Conservation (phyloP, 805 yeast species). For the Lipomyces spencermartinsiae region DNA sequence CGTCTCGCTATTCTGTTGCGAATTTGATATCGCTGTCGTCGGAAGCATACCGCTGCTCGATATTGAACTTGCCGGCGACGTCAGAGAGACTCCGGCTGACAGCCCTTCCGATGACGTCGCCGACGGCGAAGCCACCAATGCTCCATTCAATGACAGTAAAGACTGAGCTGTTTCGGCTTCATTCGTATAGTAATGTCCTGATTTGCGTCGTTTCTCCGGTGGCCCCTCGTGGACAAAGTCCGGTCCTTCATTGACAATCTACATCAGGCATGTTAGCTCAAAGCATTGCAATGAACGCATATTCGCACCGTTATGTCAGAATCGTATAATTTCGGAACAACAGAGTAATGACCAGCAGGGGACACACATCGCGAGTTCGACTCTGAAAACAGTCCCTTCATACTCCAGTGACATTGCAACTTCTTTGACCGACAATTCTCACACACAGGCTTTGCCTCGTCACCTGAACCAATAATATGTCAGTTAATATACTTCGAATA, state of each 20-base stretch:
- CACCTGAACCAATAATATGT: conserved; percentile 17
- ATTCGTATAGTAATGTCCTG: too few species aligned
- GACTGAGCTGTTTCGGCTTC: too few species aligned
- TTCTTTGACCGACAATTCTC: conserved; percentile 17
- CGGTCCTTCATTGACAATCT: conserved; percentile 27
- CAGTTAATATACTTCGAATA: not conserved
- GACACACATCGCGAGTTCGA: conserved; percentile 15
- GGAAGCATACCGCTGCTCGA: too few species aligned
- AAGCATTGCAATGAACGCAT: not conserved
- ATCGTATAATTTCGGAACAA: conserved; percentile 15
- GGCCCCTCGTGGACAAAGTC: too few species aligned
- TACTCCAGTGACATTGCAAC: conserved; percentile 22
- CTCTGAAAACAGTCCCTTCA: conserved; percentile 16
- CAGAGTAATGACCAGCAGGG: conserved; percentile 16
- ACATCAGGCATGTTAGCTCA: not conserved
- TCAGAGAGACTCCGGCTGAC: too few species aligned
- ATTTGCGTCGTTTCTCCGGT: too few species aligned
- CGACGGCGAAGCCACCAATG: too few species aligned
- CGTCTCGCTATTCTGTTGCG: too few species aligned
- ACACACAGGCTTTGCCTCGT: conserved; percentile 27
- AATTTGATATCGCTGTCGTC: too few species aligned
- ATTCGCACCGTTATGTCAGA: conserved; percentile 11
- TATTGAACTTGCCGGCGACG: too few species aligned
- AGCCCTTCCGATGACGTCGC: too few species aligned
- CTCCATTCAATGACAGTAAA: too few species aligned